Percentiles rank a stretch among this genome's conserved stretches.
These are phyloP conservation scores for Sicyos baderoa DNA, from an alignment of 306 rosid species.

Conservation along the genomic window DNA sequence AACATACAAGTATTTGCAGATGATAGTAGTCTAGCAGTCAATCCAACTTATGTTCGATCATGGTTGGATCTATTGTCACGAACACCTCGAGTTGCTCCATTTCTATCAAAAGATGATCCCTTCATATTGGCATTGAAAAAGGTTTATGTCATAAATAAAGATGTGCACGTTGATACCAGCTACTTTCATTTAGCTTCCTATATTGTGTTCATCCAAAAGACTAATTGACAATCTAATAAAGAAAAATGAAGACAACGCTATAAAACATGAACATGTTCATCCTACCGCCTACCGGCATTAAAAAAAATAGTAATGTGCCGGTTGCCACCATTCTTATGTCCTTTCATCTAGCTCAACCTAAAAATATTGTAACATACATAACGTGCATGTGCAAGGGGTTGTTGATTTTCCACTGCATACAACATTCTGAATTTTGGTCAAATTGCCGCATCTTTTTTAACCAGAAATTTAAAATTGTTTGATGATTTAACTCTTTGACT, in stretches of 20 bases:
- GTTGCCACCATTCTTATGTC: neutral
- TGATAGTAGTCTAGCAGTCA: conserved; percentile 72
- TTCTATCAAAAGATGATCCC: conserved; percentile 75
- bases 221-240: neutral
- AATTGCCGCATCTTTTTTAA: neutral
- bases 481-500: neutral
- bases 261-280: conserved; percentile 24
- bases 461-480: neutral
- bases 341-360: neutral
- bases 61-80: conserved; percentile 84
- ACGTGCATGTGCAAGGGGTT: neutral
- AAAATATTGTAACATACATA: neutral
- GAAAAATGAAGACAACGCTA: neutral
- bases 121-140: conserved; percentile 68
- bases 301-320: conserved; percentile 1
- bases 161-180: neutral
- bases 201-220: neutral
- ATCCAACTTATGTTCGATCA: conserved; percentile 74
- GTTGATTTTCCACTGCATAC: neutral
- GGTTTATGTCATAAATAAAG: conserved; percentile 37
- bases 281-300: conserved; percentile 35
- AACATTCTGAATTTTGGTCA: conserved; percentile 3
- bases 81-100: conserved; percentile 94
- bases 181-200: neutral
- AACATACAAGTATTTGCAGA: conserved; percentile 67